phyloP scores from a whole-genome alignment of 1,284 basidiomycete genomes.

The Leccinum insigne region DNA sequence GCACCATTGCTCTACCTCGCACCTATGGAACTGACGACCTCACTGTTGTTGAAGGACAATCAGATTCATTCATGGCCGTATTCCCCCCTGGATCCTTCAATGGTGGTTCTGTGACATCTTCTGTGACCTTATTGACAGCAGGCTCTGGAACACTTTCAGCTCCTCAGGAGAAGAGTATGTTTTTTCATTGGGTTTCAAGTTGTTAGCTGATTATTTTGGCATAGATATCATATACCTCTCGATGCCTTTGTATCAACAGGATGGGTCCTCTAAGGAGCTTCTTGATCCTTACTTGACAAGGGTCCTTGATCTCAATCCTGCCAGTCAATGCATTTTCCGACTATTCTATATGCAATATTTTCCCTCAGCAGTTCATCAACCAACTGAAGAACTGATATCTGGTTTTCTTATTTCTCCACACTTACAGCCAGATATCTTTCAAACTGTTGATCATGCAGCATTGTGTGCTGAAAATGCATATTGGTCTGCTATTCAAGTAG shows the following conservation, averaged over 20 bases:
- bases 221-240: constrained; percentile 65
- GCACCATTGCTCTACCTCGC: constrained; percentile 35
- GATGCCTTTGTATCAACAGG: constrained; percentile 41
- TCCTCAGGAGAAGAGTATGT: constrained; percentile 81
- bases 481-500: constrained; percentile 39
- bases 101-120: constrained; percentile 44
- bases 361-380: not conserved
- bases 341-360: constrained; percentile 54
- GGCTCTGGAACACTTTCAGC: constrained; percentile 87
- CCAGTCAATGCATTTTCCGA: constrained; percentile 46
- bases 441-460: constrained; percentile 60
- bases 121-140: constrained; percentile 73
- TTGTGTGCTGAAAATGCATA: constrained; percentile 61
- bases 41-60: constrained; percentile 21
- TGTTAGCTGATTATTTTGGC: constrained; percentile 1
- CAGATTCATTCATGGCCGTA: constrained; percentile 60
- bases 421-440: constrained; percentile 45
- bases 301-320: constrained; percentile 33
- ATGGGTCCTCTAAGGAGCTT: constrained; percentile 43
- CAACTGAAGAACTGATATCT: constrained; percentile 9
- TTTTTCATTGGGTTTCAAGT: not conserved
- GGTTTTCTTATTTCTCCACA: constrained; percentile 41
- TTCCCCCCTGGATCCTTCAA: constrained; percentile 74
- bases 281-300: constrained; percentile 64
- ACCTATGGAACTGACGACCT: constrained; percentile 23